A percentile compares a stretch with the other conserved stretches of the same genome.
Evolutionary conservation across 2,329 filamentous ascomycete genomes (phyloP).

Genomic region (Colletotrichum echinochloae): DNA sequence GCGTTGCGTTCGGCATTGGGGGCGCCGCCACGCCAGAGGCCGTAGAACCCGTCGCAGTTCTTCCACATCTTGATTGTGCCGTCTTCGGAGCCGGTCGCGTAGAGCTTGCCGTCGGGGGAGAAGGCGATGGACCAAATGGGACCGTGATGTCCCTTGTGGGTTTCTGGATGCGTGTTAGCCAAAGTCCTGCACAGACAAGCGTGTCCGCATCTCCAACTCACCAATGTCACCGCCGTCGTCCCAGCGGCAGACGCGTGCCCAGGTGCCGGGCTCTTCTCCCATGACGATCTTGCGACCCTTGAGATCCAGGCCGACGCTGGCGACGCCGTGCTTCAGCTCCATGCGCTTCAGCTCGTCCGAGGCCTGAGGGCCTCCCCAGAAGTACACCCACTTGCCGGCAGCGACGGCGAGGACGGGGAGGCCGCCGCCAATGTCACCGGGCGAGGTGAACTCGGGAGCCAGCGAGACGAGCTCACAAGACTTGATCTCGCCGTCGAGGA

Average conservation of each 20-base stretch:
- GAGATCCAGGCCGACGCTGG: slow-evolving; percentile 89
- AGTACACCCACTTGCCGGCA: slow-evolving; percentile 93
- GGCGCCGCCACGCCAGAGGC: slow-evolving; percentile 69
- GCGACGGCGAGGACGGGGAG: slow-evolving; percentile 85
- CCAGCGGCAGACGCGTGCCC: slow-evolving; percentile 94
- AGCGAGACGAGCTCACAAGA: slow-evolving; percentile 89
- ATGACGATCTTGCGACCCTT: slow-evolving; percentile 87
- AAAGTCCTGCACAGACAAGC: neutral
- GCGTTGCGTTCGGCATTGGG: slow-evolving; percentile 33
- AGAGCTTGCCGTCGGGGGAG: slow-evolving; percentile 94
- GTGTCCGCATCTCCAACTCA: slow-evolving; percentile 54
- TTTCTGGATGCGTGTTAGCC: slow-evolving; percentile 65
- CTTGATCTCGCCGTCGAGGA: slow-evolving; percentile 86
- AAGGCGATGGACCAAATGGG: slow-evolving; percentile 97
- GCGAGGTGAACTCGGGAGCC: slow-evolving; percentile 67
- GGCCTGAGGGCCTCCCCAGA: slow-evolving; percentile 83
- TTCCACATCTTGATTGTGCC: slow-evolving; percentile 96
- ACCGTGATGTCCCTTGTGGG: slow-evolving; percentile 96
- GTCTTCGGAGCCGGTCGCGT: slow-evolving; percentile 96
- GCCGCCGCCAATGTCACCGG: slow-evolving; percentile 74
- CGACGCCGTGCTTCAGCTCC: slow-evolving; percentile 84
- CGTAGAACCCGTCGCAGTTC: slow-evolving; percentile 74
- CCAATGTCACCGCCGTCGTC: slow-evolving; percentile 84
- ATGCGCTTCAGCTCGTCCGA: slow-evolving; percentile 82
- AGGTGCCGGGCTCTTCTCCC: slow-evolving; percentile 91